Base-by-base conservation (phyloP, 2,329 filamentous ascomycete species). In the Diaporthe ilicicola region DNA sequence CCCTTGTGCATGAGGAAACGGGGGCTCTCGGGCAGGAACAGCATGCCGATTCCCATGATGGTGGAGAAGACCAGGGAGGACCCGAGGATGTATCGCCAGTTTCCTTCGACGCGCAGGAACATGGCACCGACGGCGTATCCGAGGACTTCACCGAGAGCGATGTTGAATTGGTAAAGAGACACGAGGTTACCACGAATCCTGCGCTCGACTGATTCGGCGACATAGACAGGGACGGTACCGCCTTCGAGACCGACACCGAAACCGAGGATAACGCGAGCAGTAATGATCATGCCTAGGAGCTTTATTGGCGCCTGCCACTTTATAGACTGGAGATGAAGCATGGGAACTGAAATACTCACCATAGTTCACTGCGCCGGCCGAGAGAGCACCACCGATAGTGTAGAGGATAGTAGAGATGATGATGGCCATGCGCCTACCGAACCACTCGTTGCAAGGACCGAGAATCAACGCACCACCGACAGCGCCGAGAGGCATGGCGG, bases 91-190 rank as follows among this genome's bases (percentile, higher is more conserved):
- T 89, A 93, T 46, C 92, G 86, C 92, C 92, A 94, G 82, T 91
- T 91, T 19, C 91, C 92, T 0, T 82, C 81, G 2, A 94, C 90
- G n/a, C 84, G 86, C 73, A 93, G 83, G 79, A 94, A 94, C 70
- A 93, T 93, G 56, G 92, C 92, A 0, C 90, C 91, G 1, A 93
- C 87, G 6, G 90, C 91, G 72, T 93, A 93, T 2, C 92, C 92
- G 1, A 94, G 83, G 2, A 94, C 91, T 75, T 93, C 92, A 34
- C 92, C 92, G 0, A 94, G 84, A 0, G 92, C 92, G 76, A 94
- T 94, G 81, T 92, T 93, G 80, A 93, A 89, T 77, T 94, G 92
- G 78, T 93, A 94, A 0, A 93, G 83, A 0, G 91, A 93, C 1
- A 94, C 92, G 62, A 94, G 81, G 78, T 93, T 93, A 74, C 92